A percentile compares a stretch with the other conserved stretches of the same genome.
Evolutionary conservation across 225 moss, liverwort and hornwort species (phyloP).

Genomic region (Ulota crispa): DNA sequence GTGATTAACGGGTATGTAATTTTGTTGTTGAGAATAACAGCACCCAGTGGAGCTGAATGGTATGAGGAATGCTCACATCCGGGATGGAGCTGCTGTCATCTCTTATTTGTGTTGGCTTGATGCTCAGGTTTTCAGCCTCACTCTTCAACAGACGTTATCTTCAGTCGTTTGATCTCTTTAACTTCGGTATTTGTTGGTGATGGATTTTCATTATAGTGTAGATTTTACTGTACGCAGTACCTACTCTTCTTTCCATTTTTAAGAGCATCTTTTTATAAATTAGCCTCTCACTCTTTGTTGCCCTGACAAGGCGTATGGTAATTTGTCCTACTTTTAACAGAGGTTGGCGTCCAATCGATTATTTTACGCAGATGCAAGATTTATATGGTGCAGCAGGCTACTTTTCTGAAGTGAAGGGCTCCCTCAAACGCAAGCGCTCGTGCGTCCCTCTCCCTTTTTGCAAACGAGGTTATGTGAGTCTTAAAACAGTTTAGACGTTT

Average conservation of each 20-base stretch:
- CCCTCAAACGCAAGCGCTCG: conserved; percentile 80
- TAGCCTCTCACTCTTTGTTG: neutral
- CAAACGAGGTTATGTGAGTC: neutral
- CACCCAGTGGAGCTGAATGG: conserved; percentile 83
- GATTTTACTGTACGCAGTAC: neutral
- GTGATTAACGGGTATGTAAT: conserved; percentile 19
- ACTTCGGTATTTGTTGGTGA: conserved; percentile 3
- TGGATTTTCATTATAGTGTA: neutral
- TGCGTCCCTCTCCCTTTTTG: conserved; percentile 42
- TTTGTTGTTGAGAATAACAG: conserved; percentile 38
- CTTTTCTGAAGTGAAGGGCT: conserved; percentile 79
- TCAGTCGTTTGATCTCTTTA: neutral
- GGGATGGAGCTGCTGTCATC: conserved; percentile 80
- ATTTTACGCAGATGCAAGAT: conserved; percentile 73
- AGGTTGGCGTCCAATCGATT: conserved; percentile 25
- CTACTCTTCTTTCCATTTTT: neutral
- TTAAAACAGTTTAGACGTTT: neutral
- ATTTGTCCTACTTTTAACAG: conserved; percentile 15
- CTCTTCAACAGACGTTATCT: neutral
- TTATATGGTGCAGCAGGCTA: conserved; percentile 82
- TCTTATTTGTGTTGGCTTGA: conserved; percentile 75
- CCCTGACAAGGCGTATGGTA: conserved; percentile 12
- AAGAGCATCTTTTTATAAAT: neutral
- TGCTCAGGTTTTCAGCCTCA: conserved; percentile 47
- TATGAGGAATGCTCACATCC: conserved; percentile 73